A percentile compares a stretch with the other conserved stretches of the same genome.
phyloP scores from a whole-genome alignment of 129 eudicot species.

The Smallanthus sonchifolius region DNA sequence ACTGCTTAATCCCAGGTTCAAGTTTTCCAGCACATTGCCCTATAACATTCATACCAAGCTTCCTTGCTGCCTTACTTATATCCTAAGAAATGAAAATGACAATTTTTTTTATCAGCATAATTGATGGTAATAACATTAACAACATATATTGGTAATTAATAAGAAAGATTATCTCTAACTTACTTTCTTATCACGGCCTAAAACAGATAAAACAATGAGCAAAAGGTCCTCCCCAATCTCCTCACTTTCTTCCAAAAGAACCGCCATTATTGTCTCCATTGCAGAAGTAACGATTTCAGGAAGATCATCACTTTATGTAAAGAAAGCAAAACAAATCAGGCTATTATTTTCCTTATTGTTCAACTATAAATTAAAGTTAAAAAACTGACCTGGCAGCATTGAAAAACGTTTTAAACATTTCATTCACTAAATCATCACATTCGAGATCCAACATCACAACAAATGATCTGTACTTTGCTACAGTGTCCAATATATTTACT shows the following conservation, averaged over 20 bases:
- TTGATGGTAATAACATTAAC: constrained; percentile 8
- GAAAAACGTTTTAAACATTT: constrained; percentile 75
- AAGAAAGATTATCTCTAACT: constrained; percentile 1
- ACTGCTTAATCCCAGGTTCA: constrained; percentile 77
- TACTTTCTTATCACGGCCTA: constrained; percentile 78
- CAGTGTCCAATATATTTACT: constrained; percentile 71
- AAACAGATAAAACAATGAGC: constrained; percentile 52
- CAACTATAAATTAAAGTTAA: background rate
- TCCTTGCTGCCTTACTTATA: constrained; percentile 56
- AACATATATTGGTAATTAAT: background rate
- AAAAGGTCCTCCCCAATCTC: constrained; percentile 73
- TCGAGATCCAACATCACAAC: constrained; percentile 98
- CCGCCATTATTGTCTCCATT: constrained; percentile 86
- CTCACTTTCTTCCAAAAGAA: constrained; percentile 95
- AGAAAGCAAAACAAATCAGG: constrained; percentile 6
- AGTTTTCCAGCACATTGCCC: constrained; percentile 68
- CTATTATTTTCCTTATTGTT: background rate
- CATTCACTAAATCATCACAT: constrained; percentile 82
- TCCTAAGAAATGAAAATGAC: constrained; percentile 46
- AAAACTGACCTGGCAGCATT: constrained; percentile 67
- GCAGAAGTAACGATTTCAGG: constrained; percentile 57
- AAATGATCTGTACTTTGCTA: constrained; percentile 92
- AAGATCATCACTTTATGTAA: constrained; percentile 70
- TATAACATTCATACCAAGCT: constrained; percentile 83
- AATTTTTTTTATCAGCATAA: background rate